Evolutionary conservation across 352 stramenopile species (phyloP).

Genomic region (Globisporangium polare): DNA sequence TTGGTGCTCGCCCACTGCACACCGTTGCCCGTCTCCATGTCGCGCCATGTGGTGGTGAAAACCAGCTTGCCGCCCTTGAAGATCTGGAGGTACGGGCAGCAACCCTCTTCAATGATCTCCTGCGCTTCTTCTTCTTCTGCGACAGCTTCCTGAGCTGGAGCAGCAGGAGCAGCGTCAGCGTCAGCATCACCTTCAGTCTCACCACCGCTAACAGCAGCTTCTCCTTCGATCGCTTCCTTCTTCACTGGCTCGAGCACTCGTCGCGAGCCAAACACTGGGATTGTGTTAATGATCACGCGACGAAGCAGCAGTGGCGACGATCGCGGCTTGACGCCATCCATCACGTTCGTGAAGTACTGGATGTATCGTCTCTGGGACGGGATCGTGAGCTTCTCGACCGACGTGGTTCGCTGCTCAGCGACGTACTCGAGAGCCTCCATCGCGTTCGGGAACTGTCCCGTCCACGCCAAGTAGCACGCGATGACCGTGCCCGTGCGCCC

Average conservation of each 20-base stretch:
- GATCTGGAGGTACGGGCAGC: constrained; percentile 97
- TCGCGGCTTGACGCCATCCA: constrained; percentile 93
- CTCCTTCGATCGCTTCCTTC: constrained; percentile 26
- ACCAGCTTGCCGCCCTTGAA: constrained; percentile 97
- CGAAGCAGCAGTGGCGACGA: constrained; percentile 94
- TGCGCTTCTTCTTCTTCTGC: constrained; percentile 47
- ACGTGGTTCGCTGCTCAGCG: constrained; percentile 79
- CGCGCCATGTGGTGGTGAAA: constrained; percentile 91
- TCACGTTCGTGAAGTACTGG: constrained; percentile 97
- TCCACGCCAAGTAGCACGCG: constrained; percentile 96
- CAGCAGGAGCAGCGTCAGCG: constrained; percentile 18
- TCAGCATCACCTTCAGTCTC: constrained; percentile 1
- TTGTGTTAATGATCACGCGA: constrained; percentile 95
- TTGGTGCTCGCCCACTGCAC: constrained; percentile 89
- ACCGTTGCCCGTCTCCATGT: constrained; percentile 83
- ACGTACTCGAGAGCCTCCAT: constrained; percentile 94
- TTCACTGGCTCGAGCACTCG: constrained; percentile 55
- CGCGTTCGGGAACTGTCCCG: constrained; percentile 88
- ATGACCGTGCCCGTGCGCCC: constrained; percentile 93
- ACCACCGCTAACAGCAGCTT: constrained; percentile 14
- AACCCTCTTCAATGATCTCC: constrained; percentile 85
- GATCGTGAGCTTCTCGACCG: constrained; percentile 94
- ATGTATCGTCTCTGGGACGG: constrained; percentile 96
- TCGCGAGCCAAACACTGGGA: constrained; percentile 82
- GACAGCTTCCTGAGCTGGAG: constrained; percentile 11